phyloP scores from a whole-genome alignment of 768 basidiomycete species.

The Leccinum disarticulatum region DNA sequence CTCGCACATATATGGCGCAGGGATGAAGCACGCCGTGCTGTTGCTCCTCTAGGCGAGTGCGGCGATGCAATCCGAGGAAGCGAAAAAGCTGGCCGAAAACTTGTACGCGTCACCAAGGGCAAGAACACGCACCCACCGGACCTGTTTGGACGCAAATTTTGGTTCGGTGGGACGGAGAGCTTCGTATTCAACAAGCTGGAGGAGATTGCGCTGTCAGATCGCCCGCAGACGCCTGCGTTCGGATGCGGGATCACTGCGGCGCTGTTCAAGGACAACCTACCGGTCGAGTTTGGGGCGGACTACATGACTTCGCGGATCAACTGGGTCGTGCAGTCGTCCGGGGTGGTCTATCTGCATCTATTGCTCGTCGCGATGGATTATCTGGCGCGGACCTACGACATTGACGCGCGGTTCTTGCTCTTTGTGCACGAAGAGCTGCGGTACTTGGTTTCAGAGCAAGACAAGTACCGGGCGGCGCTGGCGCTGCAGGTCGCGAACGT shows the following conservation, averaged over 20 bases:
- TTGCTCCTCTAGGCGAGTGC: too few relatives aligned
- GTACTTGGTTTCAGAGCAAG: conserved; percentile 86
- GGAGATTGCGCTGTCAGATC: conserved; percentile 84
- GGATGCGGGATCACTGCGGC: conserved; percentile 94
- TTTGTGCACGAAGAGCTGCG: conserved; percentile 98
- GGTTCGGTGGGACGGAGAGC: too few relatives aligned
- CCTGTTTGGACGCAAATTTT: too few relatives aligned
- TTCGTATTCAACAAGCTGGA: conserved; percentile 76
- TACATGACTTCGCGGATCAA: conserved; percentile 97
- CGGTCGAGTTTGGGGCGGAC: conserved; percentile 75
- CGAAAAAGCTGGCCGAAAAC: too few relatives aligned
- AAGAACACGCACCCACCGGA: too few relatives aligned
- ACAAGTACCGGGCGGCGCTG: conserved; percentile 86
- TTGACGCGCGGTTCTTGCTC: conserved; percentile 89
- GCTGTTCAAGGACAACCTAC: conserved; percentile 86
- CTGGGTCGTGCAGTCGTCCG: conserved; percentile 97
- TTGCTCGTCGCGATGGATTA: conserved; percentile 95
- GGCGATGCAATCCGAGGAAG: too few relatives aligned
- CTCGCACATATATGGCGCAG: too few relatives aligned
- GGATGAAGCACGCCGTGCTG: too few relatives aligned
- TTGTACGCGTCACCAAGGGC: too few relatives aligned
- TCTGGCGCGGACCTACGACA: conserved; percentile 75
- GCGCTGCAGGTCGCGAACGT: conserved; percentile 94
- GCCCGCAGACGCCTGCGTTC: conserved; percentile 92
- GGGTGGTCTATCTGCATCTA: conserved; percentile 96